Evolutionary conservation across 2,329 filamentous ascomycete species (phyloP), one percentile per base, ranked within the genome.

Genomic region (Fusarium longipes): DNA sequence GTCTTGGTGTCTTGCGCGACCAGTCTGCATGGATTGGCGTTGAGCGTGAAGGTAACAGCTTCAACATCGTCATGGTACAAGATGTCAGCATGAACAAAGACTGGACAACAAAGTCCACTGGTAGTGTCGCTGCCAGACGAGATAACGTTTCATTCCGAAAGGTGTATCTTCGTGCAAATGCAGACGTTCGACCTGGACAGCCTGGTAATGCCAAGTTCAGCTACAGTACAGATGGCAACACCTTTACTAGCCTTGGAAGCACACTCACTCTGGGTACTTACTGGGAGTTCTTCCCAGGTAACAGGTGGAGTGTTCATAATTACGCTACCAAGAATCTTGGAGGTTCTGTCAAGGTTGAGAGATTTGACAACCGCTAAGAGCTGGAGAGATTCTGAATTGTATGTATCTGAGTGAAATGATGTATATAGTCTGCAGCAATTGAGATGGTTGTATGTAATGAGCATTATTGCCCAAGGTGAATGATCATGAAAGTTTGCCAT

Each of bases 171-270:
- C 57, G 57, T 5, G 27, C 59, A 1, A 30, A 32, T 1, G 56
- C 57, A 3, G 20, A 61, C 30, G 43, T 61, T 15, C 15, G 17
- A 2, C 44, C 43, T 24, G 56, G 57, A 20, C 45, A 20, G 11
- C 15, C 57, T n/a, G 57, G 57, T 12, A 53, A 39, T 35, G 57
- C 56, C 9, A 43, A 30, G 2, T 61, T 61, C 8, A 61, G 57
- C 4, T 61, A 61, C 11, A 61, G 57, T 8, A 44, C 45, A 0
- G 56, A 61, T 6, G 57, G 57, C 0, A 30, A 45, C 3, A 61
- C 5, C 5, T 61, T 53, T 2, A 54, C 36, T 3, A 61, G 48
- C 8, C 36, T 61, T 10, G 56, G 57, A 3, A 10, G 18, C 4
- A 43, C 36, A 10, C 1, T 61, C 10, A 53, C 33, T 1, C 35